Evolutionary conservation across 257 asterid species (phyloP).

Genomic region (Solanum appendiculatum): DNA sequence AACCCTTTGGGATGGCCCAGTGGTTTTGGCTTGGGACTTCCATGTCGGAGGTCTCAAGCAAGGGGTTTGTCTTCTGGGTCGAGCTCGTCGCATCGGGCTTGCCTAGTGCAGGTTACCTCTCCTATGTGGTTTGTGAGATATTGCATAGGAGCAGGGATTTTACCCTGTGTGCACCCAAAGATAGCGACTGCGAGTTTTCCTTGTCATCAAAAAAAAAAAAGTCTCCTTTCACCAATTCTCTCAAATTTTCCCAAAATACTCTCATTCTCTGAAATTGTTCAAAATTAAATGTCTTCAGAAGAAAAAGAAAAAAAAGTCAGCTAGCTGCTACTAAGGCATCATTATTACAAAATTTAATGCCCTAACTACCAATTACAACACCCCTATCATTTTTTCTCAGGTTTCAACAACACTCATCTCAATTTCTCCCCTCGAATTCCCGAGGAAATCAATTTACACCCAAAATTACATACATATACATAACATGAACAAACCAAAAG

Average conservation of each 20-base stretch:
- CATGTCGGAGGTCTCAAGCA: too few species aligned
- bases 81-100: too few species aligned
- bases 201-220: too few species aligned
- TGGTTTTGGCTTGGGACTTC: too few species aligned
- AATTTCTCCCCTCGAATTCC: background rate
- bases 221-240: background rate
- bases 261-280: background rate
- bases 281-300: conserved; percentile 40
- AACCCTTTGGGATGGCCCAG: too few species aligned
- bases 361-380: background rate
- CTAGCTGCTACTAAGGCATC: conserved; percentile 1
- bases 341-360: conserved; percentile 22
- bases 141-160: too few species aligned
- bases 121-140: too few species aligned
- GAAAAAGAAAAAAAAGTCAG: background rate
- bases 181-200: too few species aligned
- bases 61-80: too few species aligned
- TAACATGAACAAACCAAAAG: background rate
- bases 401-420: background rate
- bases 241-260: background rate
- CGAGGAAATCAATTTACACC: background rate
- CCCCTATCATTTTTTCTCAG: background rate
- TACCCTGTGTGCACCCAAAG: too few species aligned
- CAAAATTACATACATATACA: background rate
- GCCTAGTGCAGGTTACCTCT: too few species aligned